A percentile compares a stretch with the other conserved stretches of the same genome.
phyloP scores from a whole-genome alignment of 768 basidiomycete species.

The Suillus sp. region DNA sequence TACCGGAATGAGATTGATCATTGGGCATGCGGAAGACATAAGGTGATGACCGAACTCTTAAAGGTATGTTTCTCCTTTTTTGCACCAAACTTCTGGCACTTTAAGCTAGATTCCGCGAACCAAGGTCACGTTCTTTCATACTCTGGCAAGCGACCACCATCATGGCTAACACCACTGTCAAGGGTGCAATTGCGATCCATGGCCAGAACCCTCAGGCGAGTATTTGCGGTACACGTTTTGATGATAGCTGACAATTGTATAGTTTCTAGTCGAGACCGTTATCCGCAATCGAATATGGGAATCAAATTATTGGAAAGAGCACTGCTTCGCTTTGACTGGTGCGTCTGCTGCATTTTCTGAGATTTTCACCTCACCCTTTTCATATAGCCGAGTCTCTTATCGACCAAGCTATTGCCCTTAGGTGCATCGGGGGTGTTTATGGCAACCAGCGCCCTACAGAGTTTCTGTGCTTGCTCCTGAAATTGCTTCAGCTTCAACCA shows the following conservation, averaged over 20 bases:
- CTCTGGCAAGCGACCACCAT: slow-evolving; percentile 5
- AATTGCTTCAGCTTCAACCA: slow-evolving; percentile 95
- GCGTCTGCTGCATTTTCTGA: slow-evolving; percentile 21
- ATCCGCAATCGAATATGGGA: slow-evolving; percentile 97
- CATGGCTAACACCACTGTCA: slow-evolving; percentile 94
- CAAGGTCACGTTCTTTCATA: background rate
- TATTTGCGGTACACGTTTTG: background rate
- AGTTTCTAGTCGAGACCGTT: slow-evolving; percentile 95
- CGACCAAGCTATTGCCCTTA: slow-evolving; percentile 85
- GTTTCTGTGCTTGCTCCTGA: slow-evolving; percentile 89
- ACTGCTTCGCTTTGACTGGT: slow-evolving; percentile 97
- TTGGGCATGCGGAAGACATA: slow-evolving; percentile 1
- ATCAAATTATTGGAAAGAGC: slow-evolving; percentile 95
- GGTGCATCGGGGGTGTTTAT: slow-evolving; percentile 89
- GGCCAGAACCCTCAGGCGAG: slow-evolving; percentile 94
- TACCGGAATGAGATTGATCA: background rate
- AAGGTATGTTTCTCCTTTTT: background rate
- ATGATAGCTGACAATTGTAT: slow-evolving; percentile 26
- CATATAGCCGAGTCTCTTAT: slow-evolving; percentile 84
- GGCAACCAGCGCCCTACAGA: slow-evolving; percentile 94
- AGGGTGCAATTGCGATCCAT: slow-evolving; percentile 87
- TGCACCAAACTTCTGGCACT: background rate
- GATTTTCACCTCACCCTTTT: slow-evolving; percentile 14
- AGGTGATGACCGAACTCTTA: background rate
- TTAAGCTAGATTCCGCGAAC: background rate